A percentile compares a stretch with the other conserved stretches of the same genome.
Evolutionary conservation across 108 stramenopile genomes (phyloP).

Genomic region (Phaeodactylum tricornutum): DNA sequence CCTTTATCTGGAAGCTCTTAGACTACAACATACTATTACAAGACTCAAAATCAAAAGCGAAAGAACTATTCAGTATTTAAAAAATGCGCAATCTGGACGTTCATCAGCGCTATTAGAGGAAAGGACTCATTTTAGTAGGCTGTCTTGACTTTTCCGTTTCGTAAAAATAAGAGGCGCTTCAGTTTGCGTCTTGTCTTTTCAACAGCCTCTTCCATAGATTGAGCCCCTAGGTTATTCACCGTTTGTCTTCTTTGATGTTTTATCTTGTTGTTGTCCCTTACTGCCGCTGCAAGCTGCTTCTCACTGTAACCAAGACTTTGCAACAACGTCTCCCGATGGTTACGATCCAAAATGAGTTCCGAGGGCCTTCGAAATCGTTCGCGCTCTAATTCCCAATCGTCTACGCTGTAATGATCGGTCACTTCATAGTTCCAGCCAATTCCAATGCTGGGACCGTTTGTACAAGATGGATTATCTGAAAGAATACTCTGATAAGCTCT

Average conservation of each 20-base stretch:
- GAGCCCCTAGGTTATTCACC: neutral
- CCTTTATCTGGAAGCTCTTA: constrained; percentile 64
- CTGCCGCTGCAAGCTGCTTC: neutral
- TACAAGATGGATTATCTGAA: constrained; percentile 1
- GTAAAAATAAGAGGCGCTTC: no score
- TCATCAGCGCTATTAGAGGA: no score
- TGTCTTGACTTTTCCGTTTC: no score
- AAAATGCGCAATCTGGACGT: no score
- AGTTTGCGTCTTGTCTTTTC: neutral
- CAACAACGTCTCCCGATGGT: neutral
- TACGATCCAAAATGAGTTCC: neutral
- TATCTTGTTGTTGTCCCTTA: neutral
- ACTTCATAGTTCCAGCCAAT: constrained; percentile 5
- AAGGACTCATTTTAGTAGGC: no score
- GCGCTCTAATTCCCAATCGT: neutral
- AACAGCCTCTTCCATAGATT: neutral
- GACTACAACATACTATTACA: constrained; percentile 37
- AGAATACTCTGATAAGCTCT: neutral
- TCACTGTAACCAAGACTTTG: neutral
- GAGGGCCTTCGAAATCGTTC: neutral
- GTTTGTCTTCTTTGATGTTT: neutral
- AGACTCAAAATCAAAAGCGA: neutral
- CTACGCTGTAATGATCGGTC: neutral
- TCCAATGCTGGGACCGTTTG: constrained; percentile 1
- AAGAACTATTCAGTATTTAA: neutral